These are phyloP conservation scores for Amanita inopinata DNA, from an alignment of 768 basidiomycete species.

Conservation along the genomic window DNA sequence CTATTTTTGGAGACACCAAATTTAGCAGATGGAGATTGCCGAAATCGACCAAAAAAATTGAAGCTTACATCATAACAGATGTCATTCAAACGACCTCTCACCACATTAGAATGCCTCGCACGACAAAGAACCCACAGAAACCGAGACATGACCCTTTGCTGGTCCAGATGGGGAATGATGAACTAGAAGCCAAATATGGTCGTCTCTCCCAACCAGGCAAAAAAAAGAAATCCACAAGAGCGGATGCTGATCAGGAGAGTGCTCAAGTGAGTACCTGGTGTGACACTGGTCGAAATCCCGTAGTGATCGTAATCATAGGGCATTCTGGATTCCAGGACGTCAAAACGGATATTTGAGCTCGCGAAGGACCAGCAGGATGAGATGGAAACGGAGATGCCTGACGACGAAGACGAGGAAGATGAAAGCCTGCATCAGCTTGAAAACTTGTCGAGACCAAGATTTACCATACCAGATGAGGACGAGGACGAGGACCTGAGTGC, in stretches of 20 bases:
- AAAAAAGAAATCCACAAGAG: slow-evolving; percentile 51
- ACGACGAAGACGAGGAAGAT: slow-evolving; percentile 50
- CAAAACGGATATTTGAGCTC: slow-evolving; percentile 82
- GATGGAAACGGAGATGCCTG: slow-evolving; percentile 54
- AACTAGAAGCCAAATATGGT: slow-evolving; percentile 67
- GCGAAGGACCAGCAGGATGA: slow-evolving; percentile 92
- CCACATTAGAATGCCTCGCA: slow-evolving; percentile 51
- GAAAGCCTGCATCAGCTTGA: slow-evolving; percentile 19
- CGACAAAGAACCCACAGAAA: slow-evolving; percentile 41
- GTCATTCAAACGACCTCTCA: slow-evolving; percentile 9
- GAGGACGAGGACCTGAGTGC: slow-evolving; percentile 5
- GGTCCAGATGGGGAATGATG: slow-evolving; percentile 75
- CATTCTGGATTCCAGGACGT: slow-evolving; percentile 73
- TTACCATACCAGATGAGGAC: background rate
- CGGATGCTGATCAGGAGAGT: slow-evolving; percentile 41
- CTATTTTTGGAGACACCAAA: background rate
- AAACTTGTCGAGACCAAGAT: slow-evolving; percentile 4
- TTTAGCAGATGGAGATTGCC: slow-evolving; percentile 13
- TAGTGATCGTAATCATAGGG: slow-evolving; percentile 30
- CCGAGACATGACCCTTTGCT: slow-evolving; percentile 81
- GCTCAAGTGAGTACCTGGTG: slow-evolving; percentile 35
- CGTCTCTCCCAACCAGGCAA: slow-evolving; percentile 67
- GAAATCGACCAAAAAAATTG: slow-evolving; percentile 13
- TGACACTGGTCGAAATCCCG: slow-evolving; percentile 9
- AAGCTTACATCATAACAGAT: background rate